Percentiles rank a stretch among this genome's conserved stretches.
These are phyloP conservation scores for Sugiyamaella lignohabitans DNA, from an alignment of 805 yeast species.

Conservation along the genomic window DNA sequence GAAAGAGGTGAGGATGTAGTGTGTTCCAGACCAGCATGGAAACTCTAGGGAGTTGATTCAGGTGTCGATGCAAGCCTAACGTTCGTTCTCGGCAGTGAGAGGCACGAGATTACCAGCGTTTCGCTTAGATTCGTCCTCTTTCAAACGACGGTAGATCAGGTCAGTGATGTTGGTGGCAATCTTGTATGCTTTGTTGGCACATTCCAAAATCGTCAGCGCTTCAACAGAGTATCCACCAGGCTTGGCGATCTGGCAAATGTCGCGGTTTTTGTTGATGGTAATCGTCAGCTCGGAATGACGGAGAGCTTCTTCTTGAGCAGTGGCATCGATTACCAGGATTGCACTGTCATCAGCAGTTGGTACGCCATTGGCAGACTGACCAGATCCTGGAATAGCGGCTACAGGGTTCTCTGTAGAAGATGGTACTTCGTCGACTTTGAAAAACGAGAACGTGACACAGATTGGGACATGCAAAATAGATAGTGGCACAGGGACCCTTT, in stretches of 20 bases:
- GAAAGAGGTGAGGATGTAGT: too few relatives aligned
- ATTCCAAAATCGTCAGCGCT: conserved; percentile 58
- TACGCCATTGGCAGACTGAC: too few relatives aligned
- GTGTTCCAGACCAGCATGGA: too few relatives aligned
- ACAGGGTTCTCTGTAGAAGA: conserved; percentile 2
- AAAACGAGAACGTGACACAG: conserved; percentile 84
- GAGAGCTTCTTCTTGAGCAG: conserved; percentile 65
- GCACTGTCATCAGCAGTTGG: conserved; percentile 51
- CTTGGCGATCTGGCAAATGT: conserved; percentile 81
- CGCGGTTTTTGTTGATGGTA: conserved; percentile 84
- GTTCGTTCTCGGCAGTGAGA: conserved; percentile 28
- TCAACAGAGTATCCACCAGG: conserved; percentile 87
- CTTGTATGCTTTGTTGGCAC: conserved; percentile 58
- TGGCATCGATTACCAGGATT: conserved; percentile 57
- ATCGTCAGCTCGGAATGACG: conserved; percentile 77
- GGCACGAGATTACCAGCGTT: conserved; percentile 34
- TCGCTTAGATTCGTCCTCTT: conserved; percentile 46
- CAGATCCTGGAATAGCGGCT: too few relatives aligned
- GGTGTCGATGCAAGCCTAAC: too few relatives aligned
- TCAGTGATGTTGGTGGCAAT: conserved; percentile 62
- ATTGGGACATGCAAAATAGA: conserved; percentile 85
- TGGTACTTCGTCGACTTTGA: conserved; percentile 42
- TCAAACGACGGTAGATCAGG: conserved; percentile 49
- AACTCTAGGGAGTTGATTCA: too few relatives aligned
- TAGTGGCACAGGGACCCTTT: conserved; percentile 80